Evolutionary conservation across 1,284 basidiomycete genomes (phyloP).

Genomic region (Cryptococcus hybrid): DNA sequence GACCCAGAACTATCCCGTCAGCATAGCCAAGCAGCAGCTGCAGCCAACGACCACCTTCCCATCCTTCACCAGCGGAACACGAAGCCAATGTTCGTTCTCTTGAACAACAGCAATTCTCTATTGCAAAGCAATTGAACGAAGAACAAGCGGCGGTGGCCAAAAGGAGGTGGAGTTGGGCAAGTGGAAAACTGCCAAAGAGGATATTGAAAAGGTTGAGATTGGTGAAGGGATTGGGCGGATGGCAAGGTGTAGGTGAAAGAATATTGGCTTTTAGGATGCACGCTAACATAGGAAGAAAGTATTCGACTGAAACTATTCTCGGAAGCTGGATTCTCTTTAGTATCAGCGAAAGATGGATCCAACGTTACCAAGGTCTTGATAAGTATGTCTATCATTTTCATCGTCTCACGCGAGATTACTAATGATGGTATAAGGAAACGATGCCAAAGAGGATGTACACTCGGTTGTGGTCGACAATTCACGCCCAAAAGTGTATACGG

Average conservation of each 20-base stretch:
- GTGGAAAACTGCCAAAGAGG: slow-evolving; percentile 31
- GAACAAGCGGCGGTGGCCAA: slow-evolving; percentile 33
- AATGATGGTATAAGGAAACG: slow-evolving; percentile 33
- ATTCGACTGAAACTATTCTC: slow-evolving; percentile 37
- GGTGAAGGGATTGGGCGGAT: slow-evolving; percentile 30
- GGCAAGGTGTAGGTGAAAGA: slow-evolving; percentile 31
- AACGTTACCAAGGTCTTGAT: slow-evolving; percentile 32
- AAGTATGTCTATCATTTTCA: slow-evolving; percentile 18
- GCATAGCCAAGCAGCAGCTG: slow-evolving; percentile 24
- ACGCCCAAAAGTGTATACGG: slow-evolving; percentile 30
- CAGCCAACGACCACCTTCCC: slow-evolving; percentile 37
- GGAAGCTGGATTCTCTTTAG: slow-evolving; percentile 35
- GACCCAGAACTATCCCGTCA: slow-evolving; percentile 24
- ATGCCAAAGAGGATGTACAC: slow-evolving; percentile 38
- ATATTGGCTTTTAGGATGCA: neutral
- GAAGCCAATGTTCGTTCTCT: slow-evolving; percentile 31
- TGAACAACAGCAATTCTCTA: slow-evolving; percentile 34
- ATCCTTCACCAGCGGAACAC: slow-evolving; percentile 34
- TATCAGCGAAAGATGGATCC: slow-evolving; percentile 18
- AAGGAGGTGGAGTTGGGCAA: slow-evolving; percentile 40
- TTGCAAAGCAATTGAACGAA: slow-evolving; percentile 41
- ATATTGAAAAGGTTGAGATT: slow-evolving; percentile 30
- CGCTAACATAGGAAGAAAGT: slow-evolving; percentile 11
- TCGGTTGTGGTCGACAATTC: slow-evolving; percentile 28
- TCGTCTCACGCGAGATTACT: neutral